Base-by-base conservation (phyloP, 495 filamentous ascomycete genomes). In the Xylaria nigripes region DNA sequence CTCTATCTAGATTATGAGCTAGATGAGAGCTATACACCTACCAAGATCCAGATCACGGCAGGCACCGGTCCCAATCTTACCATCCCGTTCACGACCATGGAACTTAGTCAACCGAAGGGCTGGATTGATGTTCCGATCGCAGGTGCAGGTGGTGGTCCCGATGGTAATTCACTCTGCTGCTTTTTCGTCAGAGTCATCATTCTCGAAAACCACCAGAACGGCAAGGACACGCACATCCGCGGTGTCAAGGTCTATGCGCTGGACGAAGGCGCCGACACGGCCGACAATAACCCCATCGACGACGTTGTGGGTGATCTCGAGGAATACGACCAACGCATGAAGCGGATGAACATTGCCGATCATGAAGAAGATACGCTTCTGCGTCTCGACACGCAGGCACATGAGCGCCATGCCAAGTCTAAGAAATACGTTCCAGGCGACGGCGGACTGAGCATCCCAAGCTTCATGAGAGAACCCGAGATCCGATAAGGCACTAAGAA, bases 21-120 rank as follows among this genome's bases (percentile, higher is more conserved):
- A 16, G 93, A 98, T 70, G 93, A 98, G 72, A 89, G 84, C 29
- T 98, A 98, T 70, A 98, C 93, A n/a, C 93, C 93, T 2, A 96
- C 91, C 1, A 85, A 88, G 59, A 91, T 98, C 61, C 74, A 82
- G 9, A 87, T 96, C 59, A 76, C 84, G 18, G 91, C 90, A 5
- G 93, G 93, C 9, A 95, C 87, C 58, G 85, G 89, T 19, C 82
- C 84, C 45, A 89, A 96, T 66, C 89, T 94, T 67, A 78, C 96
- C 6, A 82, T 88, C 40, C 84, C 88, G 54, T 95, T 94, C 60
- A 83, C 81, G 9, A 84, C 81, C 36, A 83, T 95, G 76, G 79
- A 82, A 44, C 85, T 88, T n/a, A 81, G 81, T 58, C 80, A 81
- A 42, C 92, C 93, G 0, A 81, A 83, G 38, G 93, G 93, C 3